Evolutionary conservation across 192 early-diverging fungal species (phyloP), one percentile per base, ranked within the genome.

Genomic region (Gigaspora rosea): DNA sequence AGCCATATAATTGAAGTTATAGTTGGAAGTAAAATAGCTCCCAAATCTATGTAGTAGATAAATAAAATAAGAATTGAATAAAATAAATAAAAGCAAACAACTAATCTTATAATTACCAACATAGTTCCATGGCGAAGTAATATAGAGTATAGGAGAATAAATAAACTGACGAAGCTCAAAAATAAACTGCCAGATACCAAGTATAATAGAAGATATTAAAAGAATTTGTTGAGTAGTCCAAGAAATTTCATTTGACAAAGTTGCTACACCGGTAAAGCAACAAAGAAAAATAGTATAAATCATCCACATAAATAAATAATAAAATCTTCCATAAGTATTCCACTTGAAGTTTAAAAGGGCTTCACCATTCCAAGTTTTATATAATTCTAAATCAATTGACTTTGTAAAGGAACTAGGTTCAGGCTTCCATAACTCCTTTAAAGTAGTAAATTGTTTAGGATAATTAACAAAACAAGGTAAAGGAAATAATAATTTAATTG

Each of bases 301-400:
- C 10, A 46, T 41, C 41, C 63, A 33, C 7, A 65, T 65, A 8
- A 65, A 27, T 65, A 8, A 4, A 46, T 65, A 65, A 65, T 65
- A 65, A 41, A 12, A 8, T 65, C 4, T 65, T 16, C 63, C 63
- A 65, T 41, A 65, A 13, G 63, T 15, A 41, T 65, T 65, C 63
- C 63, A 65, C 27, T 65, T 65, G 27, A 35, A 65, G 32, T 65
- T 65, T 16, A 65, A 16, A 27, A 65, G 15, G 5, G 15, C 63
- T 32, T 65, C 63, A 1, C 32, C 63, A 65, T 65, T 46, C 63
- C 63, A 65, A 27, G 63, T 65, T 33, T 65, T 46, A 4, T 65
- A 65, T 7, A 65, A 32, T 36, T 68, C 20, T 10, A 4, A 16
- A 7, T 11, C 11, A 36, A 68, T 68, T 8, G 9, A 16, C 22